Conservation (phyloP, 1,284 basidiomycete genomes). For the Agaricales sp. region DNA sequence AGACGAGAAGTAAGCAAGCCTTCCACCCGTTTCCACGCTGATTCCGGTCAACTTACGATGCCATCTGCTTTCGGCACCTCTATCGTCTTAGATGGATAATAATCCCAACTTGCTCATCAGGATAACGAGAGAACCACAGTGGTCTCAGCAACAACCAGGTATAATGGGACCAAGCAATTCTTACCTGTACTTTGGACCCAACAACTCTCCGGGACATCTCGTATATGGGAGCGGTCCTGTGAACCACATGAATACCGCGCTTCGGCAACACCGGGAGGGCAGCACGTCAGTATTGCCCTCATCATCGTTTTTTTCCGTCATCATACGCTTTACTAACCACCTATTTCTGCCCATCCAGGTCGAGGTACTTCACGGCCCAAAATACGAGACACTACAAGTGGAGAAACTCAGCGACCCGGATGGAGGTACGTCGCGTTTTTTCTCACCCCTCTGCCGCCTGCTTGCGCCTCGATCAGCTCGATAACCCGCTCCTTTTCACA, state of each 20-base stretch:
- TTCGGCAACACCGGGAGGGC: constrained; percentile 44
- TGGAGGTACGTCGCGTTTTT: constrained; percentile 45
- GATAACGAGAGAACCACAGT: constrained; percentile 48
- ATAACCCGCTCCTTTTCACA: constrained; percentile 16
- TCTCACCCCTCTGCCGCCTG: constrained; percentile 3
- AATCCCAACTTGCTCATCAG: constrained; percentile 49
- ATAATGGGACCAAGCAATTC: constrained; percentile 65
- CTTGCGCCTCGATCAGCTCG: background rate
- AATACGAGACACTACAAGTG: constrained; percentile 62
- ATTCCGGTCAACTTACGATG: no score
- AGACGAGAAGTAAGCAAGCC: no score
- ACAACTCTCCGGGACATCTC: constrained; percentile 45
- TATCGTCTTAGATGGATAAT: background rate
- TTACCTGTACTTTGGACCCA: constrained; percentile 64
- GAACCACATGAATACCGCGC: constrained; percentile 42
- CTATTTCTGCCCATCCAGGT: constrained; percentile 27
- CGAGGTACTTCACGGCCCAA: constrained; percentile 60
- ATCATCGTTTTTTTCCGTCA: background rate
- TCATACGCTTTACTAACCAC: constrained; percentile 5
- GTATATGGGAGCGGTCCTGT: constrained; percentile 56
- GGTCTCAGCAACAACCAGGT: constrained; percentile 51
- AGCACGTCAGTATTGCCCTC: constrained; percentile 40
- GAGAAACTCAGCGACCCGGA: constrained; percentile 44
- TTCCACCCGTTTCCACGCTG: no score
- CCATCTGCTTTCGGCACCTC: background rate